Conservation (phyloP, 108 stramenopile genomes). For the Mediolabrus comicus region DNA sequence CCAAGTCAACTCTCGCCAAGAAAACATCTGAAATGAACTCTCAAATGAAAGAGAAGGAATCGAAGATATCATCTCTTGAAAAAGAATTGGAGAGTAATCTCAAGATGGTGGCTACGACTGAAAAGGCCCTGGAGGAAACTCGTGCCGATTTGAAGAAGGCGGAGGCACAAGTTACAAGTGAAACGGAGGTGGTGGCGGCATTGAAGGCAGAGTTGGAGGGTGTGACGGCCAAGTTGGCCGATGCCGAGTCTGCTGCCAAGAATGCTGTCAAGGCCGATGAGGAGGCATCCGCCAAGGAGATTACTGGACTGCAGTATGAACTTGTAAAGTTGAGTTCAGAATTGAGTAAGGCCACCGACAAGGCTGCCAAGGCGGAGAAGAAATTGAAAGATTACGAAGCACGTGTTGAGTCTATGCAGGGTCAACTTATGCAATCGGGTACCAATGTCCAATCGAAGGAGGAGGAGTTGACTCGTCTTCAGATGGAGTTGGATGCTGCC, state of each 20-base stretch:
- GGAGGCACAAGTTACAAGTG: slow-evolving; percentile 5
- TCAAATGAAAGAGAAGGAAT: slow-evolving; percentile 6
- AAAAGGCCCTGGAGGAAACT: slow-evolving; percentile 28
- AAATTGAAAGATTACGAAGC: slow-evolving; percentile 23
- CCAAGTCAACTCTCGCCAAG: background rate
- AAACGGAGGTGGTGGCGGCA: slow-evolving; percentile 3
- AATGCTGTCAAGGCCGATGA: background rate
- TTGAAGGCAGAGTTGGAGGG: slow-evolving; percentile 23
- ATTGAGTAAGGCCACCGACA: slow-evolving; percentile 21
- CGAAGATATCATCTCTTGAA: slow-evolving; percentile 18
- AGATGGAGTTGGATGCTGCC: background rate
- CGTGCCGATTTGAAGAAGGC: slow-evolving; percentile 13
- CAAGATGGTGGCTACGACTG: slow-evolving; percentile 13
- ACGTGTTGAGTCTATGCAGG: slow-evolving; percentile 14
- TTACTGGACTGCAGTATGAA: slow-evolving; percentile 14
- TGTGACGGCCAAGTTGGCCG: slow-evolving; percentile 15
- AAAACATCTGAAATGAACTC: slow-evolving; percentile 22
- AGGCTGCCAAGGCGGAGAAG: slow-evolving; percentile 7
- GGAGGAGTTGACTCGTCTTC: slow-evolving; percentile 16
- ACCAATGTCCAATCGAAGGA: slow-evolving; percentile 10
- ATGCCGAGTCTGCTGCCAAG: slow-evolving; percentile 4
- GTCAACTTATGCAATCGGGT: slow-evolving; percentile 19
- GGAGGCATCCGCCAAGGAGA: slow-evolving; percentile 13
- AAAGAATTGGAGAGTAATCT: slow-evolving; percentile 22
- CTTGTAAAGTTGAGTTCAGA: slow-evolving; percentile 6